Evolutionary conservation across 2,329 filamentous ascomycete genomes (phyloP), one percentile per base, ranked within the genome.

Genomic region (Fusarium fujikuroi): DNA sequence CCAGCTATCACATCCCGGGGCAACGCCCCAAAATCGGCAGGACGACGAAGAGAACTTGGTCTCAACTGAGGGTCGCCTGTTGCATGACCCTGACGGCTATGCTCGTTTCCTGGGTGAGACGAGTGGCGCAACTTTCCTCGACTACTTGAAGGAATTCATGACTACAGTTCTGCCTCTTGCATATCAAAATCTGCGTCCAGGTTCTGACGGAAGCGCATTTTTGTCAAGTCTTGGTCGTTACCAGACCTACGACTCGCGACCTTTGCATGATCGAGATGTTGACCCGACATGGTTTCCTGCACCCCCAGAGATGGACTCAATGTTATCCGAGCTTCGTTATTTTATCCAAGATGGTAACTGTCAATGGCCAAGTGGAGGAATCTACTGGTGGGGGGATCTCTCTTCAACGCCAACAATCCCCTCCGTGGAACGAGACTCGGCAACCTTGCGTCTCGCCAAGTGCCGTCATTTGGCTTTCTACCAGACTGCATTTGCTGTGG

Each of bases 61-160:
- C 19, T 63, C 76, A 23, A 79, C 74, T 9, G 77, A 84, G n/a
- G 85, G 84, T 12, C 80, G 83, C 25, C 76, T 86, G 23, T 80
- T 88, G 10, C 80, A 83, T 32, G 86, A 88, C 66, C 77, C 79
- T 7, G 81, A 84, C 49, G 85, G 85, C 30, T 84, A 81, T 30
- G 78, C 81, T 3, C 83, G 85, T 18, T 87, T 85, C 73, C 81
- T 86, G 5, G 86, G 86, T 43, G 84, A 84, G 73, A 87, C 85
- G 12, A 87, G 85, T 28, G 85, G 85, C 21, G 84, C 85, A 16
- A 85, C 83, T 2, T 87, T 87, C 60, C 81, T 87, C 9, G 86
- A 88, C 64, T 79, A 84, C 23, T 76, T 88, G 46, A 87, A 87
- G 69, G 82, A 83, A 57, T 84, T 87, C 66, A 85, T 88, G 78